These are phyloP conservation scores for Talaromyces sp. DNA, from an alignment of 2,329 filamentous ascomycete species.

Conservation along the genomic window DNA sequence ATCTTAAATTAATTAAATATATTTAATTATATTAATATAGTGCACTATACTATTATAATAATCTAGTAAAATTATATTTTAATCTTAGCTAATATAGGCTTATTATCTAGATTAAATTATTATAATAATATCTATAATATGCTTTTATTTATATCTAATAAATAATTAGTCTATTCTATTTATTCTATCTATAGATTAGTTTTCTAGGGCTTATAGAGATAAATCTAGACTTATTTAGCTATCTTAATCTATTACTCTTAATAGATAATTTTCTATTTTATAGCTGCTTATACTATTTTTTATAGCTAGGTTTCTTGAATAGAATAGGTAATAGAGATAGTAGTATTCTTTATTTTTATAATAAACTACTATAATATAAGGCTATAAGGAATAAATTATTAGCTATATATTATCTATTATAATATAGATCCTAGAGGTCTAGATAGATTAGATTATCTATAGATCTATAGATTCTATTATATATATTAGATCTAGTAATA, in stretches of 20 bases:
- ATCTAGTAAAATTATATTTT: neutral
- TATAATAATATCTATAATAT: neutral
- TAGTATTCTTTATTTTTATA: too few species aligned
- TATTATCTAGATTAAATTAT: neutral
- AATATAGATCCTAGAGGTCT: too few species aligned
- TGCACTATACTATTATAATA: neutral
- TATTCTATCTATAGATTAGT: neutral
- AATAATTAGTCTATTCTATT: neutral
- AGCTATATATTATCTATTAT: too few species aligned
- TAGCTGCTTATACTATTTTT: too few species aligned
- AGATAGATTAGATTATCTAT: too few species aligned
- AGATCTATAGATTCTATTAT: too few species aligned
- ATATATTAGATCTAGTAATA: too few species aligned
- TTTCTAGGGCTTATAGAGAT: neutral
- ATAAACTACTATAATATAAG: too few species aligned
- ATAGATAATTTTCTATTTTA: neutral
- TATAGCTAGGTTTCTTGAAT: too few species aligned
- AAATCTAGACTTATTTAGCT: neutral
- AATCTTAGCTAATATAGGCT: neutral
- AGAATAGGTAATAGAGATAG: too few species aligned
- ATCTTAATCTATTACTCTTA: neutral
- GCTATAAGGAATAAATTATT: too few species aligned
- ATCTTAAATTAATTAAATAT: neutral
- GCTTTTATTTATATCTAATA: neutral
- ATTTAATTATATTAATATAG: neutral